Base-by-base conservation (phyloP, 2,329 filamentous ascomycete species). In the Tympanopsis confertula region DNA sequence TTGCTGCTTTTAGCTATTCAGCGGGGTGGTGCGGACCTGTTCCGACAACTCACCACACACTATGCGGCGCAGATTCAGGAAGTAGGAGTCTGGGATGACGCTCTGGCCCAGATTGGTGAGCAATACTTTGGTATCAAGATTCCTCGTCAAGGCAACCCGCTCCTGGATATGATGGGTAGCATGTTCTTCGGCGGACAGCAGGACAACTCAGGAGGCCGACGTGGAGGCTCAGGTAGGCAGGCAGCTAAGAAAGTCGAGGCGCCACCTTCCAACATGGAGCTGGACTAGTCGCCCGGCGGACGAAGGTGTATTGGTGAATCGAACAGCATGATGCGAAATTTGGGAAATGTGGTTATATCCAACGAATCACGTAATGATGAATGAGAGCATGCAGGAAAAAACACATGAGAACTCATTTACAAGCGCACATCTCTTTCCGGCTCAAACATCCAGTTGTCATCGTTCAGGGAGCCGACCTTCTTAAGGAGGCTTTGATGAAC, bases 81-180 rank as follows among this genome's bases (percentile, higher is more conserved):
- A 33, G 61, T 69, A 2, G 59, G 60, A 2, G 66, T 62, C 5
- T 82, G 76, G 76, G 67, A 71, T 28, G 76, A 33, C 17, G 68
- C 73, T n/a, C 53, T 82, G 44, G 69, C 73, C 38, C 71, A 78
- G 51, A 68, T 82, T 44, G 78, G 75, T n/a, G 77, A 83, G 56
- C 72, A 78, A 62, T 83, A 82, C 57, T 83, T 83, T 51, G 71
- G 66, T 3, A 80, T 83, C 53, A 75, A 71, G 59, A 69, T 80
- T 37, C 77, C 75, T 3, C 65, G 67, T 43, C 74, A 79, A 53
- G 68, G 70, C 13, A 82, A 82, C 49, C 76, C 76, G 1, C 63
- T 82, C 56, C 65, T 82, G 49, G 78, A 82, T 50, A 82, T 83
- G 77, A 75, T 82, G 68, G 73, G 75, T 13, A 75, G 63, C 45